Base-by-base conservation (phyloP, 768 basidiomycete species). In the Naganishia vaughanmartiniae region DNA sequence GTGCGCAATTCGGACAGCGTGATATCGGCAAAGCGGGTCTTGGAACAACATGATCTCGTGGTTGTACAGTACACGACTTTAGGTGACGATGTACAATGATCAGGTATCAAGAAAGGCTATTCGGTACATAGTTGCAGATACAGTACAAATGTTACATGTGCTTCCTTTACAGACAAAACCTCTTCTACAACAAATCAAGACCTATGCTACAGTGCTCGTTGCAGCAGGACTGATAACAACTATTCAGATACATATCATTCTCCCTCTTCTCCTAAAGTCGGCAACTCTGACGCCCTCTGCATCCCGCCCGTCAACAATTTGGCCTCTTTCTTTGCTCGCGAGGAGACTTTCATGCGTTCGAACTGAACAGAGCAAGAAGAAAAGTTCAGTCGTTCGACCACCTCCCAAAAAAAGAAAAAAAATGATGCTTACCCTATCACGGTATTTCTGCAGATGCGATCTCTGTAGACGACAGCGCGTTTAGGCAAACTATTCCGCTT, bases 261-360 rank as follows among this genome's bases (percentile, higher is more conserved):
- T 48, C 54, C 69, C 28, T 70, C 69, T 19, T 70, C 69, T 7
- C 69, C 69, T 5, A 70, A n/a, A 26, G 69, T 70, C 4, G 69
- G 58, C 19, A 70, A 39, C 24, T 53, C 58, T 11, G 67, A 68
- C 11, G 67, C 21, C 39, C 39, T 39, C 28, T 68, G 67, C 21
- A 51, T 54, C 31, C 65, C 57, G 19, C 34, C 66, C 14, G 71
- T 58, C 19, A 21, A 54, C 67, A 75, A 26, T 65, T 76, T 78
- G 4, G 76, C 76, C 46, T 76, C 76, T 36, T 72, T 73, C 72
- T 80, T 80, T 2, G 73, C 76, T 45, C 74, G 58, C 24, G 77
- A 73, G 31, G 70, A 76, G 15, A 65, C 14, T 65, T 77, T 78
- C 67, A 80, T 68, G 66, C 73, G 73, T 7, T 78, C 76, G 54